These are phyloP conservation scores for Sanguinoderma infundibulare DNA, from an alignment of 1,284 basidiomycete genomes.

Conservation along the genomic window DNA sequence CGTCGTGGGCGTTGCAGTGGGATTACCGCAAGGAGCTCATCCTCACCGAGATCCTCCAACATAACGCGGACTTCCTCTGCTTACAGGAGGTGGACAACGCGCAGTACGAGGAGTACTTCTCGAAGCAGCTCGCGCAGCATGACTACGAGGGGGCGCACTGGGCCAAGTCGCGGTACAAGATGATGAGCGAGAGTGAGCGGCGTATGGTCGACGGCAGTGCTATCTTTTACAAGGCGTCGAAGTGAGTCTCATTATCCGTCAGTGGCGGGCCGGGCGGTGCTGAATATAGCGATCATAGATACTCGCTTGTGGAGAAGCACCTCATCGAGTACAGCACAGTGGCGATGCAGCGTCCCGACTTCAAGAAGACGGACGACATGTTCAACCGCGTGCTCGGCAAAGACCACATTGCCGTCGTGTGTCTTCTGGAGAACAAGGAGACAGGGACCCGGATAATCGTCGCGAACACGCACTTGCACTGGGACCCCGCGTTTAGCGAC, in stretches of 20 bases:
- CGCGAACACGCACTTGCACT: conserved; percentile 92
- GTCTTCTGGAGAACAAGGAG: conserved; percentile 85
- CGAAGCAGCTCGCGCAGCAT: conserved; percentile 73
- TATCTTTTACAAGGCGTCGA: conserved; percentile 91
- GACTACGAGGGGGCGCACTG: conserved; percentile 94
- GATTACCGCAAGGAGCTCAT: conserved; percentile 94
- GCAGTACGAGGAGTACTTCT: conserved; percentile 94
- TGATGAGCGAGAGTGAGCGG: conserved; percentile 89
- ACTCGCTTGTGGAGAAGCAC: conserved; percentile 92
- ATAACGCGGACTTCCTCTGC: conserved; percentile 91
- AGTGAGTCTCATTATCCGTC: conserved; percentile 65
- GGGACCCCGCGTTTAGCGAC: conserved; percentile 93
- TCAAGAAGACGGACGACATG: conserved; percentile 99
- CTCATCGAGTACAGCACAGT: conserved; percentile 94
- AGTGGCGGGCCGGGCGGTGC: no score
- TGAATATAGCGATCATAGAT: conserved; percentile 55
- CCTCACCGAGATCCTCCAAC: conserved; percentile 83
- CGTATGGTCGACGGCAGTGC: conserved; percentile 96
- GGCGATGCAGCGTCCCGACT: conserved; percentile 93
- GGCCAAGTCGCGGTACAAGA: conserved; percentile 94
- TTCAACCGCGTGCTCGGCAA: conserved; percentile 98
- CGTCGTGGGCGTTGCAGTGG: conserved; percentile 96
- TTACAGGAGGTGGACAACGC: conserved; percentile 94
- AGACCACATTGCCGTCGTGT: conserved; percentile 93
- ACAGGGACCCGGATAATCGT: conserved; percentile 90